A percentile compares a stretch with the other conserved stretches of the same genome.
Evolutionary conservation across 2,329 filamentous ascomycete genomes (phyloP).

Genomic region (Mariannaea elegans): DNA sequence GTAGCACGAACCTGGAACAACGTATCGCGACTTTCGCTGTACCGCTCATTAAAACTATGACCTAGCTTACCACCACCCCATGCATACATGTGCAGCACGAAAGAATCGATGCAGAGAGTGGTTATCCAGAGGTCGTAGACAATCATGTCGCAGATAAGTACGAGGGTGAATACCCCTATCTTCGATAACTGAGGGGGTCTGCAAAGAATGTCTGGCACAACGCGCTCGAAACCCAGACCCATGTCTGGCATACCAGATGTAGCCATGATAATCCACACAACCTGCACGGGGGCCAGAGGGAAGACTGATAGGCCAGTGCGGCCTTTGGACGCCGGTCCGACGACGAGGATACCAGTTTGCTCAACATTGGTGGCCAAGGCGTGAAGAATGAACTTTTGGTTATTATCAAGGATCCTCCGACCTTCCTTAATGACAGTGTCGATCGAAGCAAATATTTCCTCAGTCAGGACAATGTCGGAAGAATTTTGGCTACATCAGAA

Average conservation of each 20-base stretch:
- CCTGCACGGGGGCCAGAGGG: slow-evolving; percentile 77
- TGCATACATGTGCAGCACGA: slow-evolving; percentile 70
- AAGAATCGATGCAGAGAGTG: slow-evolving; percentile 68
- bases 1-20: slow-evolving; percentile 78
- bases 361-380: slow-evolving; percentile 75
- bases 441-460: slow-evolving; percentile 78
- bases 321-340: slow-evolving; percentile 77
- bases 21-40: slow-evolving; percentile 63
- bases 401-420: slow-evolving; percentile 76
- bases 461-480: slow-evolving; percentile 72
- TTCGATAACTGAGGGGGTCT: slow-evolving; percentile 72
- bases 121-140: slow-evolving; percentile 76
- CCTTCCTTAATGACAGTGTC: slow-evolving; percentile 77
- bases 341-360: slow-evolving; percentile 72
- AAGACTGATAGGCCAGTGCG: slow-evolving; percentile 70
- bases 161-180: slow-evolving; percentile 70
- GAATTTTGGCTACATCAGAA: slow-evolving; percentile 76
- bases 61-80: slow-evolving; percentile 71
- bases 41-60: slow-evolving; percentile 66
- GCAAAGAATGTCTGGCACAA: slow-evolving; percentile 73
- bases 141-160: slow-evolving; percentile 73
- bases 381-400: slow-evolving; percentile 77
- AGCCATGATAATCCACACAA: slow-evolving; percentile 85
- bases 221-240: slow-evolving; percentile 78
- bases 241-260: slow-evolving; percentile 80